Evolutionary conservation across 2,329 filamentous ascomycete species (phyloP).

Genomic region (Penicillium sp.): DNA sequence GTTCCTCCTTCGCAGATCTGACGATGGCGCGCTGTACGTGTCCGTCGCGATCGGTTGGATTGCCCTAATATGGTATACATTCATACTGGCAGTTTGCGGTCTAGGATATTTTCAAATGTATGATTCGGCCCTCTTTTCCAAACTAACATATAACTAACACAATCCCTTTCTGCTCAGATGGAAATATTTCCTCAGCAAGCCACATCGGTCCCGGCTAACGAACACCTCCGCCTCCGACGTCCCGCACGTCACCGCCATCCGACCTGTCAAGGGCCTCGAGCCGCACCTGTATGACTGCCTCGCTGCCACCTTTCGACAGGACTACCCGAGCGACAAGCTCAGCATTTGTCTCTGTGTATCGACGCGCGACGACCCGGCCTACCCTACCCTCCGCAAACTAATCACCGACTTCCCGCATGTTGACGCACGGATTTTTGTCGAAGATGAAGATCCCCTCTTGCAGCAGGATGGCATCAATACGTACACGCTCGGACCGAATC

Average conservation of each 20-base stretch:
- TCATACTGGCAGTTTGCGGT: conserved; percentile 56
- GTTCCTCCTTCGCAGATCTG: conserved; percentile 23
- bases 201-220: conserved; percentile 44
- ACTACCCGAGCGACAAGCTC: conserved; percentile 73
- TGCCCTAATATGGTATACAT: conserved; percentile 56
- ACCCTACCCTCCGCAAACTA: conserved; percentile 69
- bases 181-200: conserved; percentile 53
- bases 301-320: conserved; percentile 77
- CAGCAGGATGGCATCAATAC: conserved; percentile 53
- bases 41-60: conserved; percentile 48
- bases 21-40: conserved; percentile 32
- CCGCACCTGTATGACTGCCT: conserved; percentile 90
- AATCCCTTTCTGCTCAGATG: conserved; percentile 45
- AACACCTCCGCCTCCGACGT: conserved; percentile 47
- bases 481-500: conserved; percentile 79
- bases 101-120: conserved; percentile 63
- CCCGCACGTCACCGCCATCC: conserved; percentile 85
- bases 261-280: conserved; percentile 90
- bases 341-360: conserved; percentile 82
- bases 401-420: conserved; percentile 69
- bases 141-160: conserved; percentile 11
- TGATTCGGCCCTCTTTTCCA: not conserved
- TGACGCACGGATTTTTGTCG: conserved; percentile 73
- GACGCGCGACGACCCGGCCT: conserved; percentile 71
- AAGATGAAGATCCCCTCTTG: conserved; percentile 75